Evolutionary conservation across 768 basidiomycete genomes (phyloP), one percentile per base, ranked within the genome.

Genomic region (Amanita rubescens): DNA sequence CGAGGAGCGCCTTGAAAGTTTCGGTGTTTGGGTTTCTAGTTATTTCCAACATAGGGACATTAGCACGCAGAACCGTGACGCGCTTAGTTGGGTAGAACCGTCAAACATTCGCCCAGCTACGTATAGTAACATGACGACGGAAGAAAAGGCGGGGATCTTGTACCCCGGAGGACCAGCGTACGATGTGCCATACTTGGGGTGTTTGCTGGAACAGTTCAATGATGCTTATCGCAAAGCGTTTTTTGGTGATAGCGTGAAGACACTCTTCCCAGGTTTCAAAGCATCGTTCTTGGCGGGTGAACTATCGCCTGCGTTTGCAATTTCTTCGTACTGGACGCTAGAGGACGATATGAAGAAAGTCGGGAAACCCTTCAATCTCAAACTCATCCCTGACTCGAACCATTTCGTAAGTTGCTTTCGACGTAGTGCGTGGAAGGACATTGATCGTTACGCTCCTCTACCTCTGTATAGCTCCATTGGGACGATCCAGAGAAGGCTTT

Each of bases 401-500:
- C 51, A 53, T 19, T 53, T 53, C 27, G 51, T 53, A 41, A 53
- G 51, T 19, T 19, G 1, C 9, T 15, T 3, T 15, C 12, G 12
- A 22, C 22, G 5, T 9, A 14, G 20, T 10, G 20, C 37, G n/a
- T 35, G 38, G 4, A 50, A n/a, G 14, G n/a, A 5, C 3, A 42
- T 10, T 42, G 14, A 24, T 8, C 27, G 27, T 30, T 30, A 30
- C 27, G 27, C 27, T 30, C 3, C 27, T 8, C 27, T 8, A n/a
- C n/a, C n/a, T n/a, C n/a, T n/a, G 3, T 49, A 3, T 14, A 50
- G 49, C 7, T 24, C 37, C 49, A 50, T 39, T 50, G 49, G 49
- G 49, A 50, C 27, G 35, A 50, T n/a, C 49, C 49, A 3, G 49
- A 50, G 19, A 24, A 37, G 25, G 22, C 49, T n/a, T 2, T 50